A percentile compares a stretch with the other conserved stretches of the same genome.
Evolutionary conservation across 1,139 yeast genomes (phyloP).

Genomic region (Hyphopichia khmerensis): DNA sequence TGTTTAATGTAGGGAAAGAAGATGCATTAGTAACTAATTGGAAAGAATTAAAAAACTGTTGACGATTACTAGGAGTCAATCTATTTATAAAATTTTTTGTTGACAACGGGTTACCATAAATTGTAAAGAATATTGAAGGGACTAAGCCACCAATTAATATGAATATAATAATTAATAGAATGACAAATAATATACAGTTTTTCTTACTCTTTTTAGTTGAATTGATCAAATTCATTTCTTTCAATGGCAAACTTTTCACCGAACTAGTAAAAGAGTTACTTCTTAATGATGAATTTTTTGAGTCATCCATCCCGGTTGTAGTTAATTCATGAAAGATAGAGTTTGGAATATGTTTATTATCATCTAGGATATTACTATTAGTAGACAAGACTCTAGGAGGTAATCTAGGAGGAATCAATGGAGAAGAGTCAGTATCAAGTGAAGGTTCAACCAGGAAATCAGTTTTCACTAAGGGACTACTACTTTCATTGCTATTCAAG

Average conservation of each 20-base stretch:
- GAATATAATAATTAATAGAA: constrained; percentile 11
- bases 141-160: constrained; percentile 19
- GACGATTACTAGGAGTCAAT: constrained; percentile 6
- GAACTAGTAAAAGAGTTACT: no score
- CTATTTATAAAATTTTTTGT: constrained; percentile 17
- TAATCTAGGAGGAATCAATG: no score
- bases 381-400: no score
- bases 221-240: neutral
- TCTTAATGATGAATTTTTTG: no score
- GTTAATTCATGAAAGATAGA: no score
- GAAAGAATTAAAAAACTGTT: neutral
- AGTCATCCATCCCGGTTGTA: no score
- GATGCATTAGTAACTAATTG: neutral
- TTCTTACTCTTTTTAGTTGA: neutral
- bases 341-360: no score
- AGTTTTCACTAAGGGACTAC: neutral
- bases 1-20: neutral
- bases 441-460: no score
- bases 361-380: no score
- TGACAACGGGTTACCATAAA: constrained; percentile 4
- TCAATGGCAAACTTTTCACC: no score
- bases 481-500: neutral
- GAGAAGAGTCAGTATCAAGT: no score
- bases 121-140: constrained; percentile 13
- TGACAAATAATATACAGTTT: neutral